Percentiles rank a stretch among this genome's conserved stretches.
These are phyloP conservation scores for Elsinoe australis DNA, from an alignment of 2,329 filamentous ascomycete genomes.

Conservation along the genomic window DNA sequence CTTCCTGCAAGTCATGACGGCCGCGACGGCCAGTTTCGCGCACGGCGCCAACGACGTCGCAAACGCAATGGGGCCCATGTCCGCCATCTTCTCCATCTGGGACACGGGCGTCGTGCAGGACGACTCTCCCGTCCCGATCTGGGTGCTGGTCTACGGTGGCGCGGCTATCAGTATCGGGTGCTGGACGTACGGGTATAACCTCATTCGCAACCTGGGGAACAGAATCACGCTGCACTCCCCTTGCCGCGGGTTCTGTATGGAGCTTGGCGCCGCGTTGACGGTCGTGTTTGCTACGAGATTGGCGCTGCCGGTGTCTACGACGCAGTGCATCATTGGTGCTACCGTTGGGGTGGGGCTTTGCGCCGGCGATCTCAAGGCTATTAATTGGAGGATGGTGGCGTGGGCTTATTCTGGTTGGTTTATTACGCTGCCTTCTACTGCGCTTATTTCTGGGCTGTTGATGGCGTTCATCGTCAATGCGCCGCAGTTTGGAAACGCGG, in stretches of 20 bases:
- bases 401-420: constrained; percentile 56
- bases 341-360: constrained; percentile 57
- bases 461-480: constrained; percentile 56
- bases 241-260: constrained; percentile 51
- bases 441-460: constrained; percentile 49
- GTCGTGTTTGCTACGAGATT: constrained; percentile 56
- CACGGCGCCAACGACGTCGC: constrained; percentile 63
- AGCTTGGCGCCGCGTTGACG: constrained; percentile 54
- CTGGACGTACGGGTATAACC: constrained; percentile 56
- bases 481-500: constrained; percentile 29
- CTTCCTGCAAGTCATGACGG: constrained; percentile 59
- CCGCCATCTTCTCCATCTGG: constrained; percentile 55
- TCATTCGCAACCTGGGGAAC: constrained; percentile 55
- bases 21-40: constrained; percentile 62
- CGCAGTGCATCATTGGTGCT: constrained; percentile 54
- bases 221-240: constrained; percentile 54
- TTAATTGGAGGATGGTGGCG: constrained; percentile 55
- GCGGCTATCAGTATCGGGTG: constrained; percentile 47
- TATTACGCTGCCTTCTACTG: constrained; percentile 50
- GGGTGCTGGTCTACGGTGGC: constrained; percentile 53
- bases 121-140: constrained; percentile 48
- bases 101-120: constrained; percentile 37
- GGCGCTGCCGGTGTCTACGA: constrained; percentile 54
- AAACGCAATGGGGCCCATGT: constrained; percentile 55
- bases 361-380: constrained; percentile 48